Base-by-base conservation (phyloP, 495 filamentous ascomycete genomes). In the Penicillium bovifimosum region DNA sequence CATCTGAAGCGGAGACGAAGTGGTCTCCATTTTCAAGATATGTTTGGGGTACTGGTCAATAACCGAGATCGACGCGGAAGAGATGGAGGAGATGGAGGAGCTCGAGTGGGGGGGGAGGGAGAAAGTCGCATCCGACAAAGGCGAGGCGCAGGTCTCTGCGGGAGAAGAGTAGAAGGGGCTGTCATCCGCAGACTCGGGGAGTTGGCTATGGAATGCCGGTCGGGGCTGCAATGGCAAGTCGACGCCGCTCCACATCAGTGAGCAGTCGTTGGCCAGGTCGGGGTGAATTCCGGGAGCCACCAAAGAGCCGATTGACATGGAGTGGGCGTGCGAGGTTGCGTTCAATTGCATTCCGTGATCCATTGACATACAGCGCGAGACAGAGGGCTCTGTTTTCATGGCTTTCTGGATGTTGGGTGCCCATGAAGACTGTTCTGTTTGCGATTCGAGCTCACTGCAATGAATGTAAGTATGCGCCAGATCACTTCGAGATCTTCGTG, bases 231-330 rank as follows among this genome's bases (percentile, higher is more conserved):
- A 54, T 31, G 63, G 66, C 48, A 74, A 50, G 20, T 71, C 68
- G 59, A 74, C 61, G 26, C 66, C 63, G 26, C 55, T 66, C 73
- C 73, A 76, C 53, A 70, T 58, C 47, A 73, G 18, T n/a, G 65
- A 58, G 54, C 63, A 65, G 51, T 71, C 67, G 41, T 55, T 59
- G 33, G 66, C 47, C n/a, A 76, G 60, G 10, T 75, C 72, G 1
- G 68, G 67, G 40, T 74, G 71, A 29, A 78, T 69, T 9, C 63
- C 68, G 2, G 68, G 67, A 16, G 67, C 73, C 33, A 78, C 70
- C 16, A 77, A 52, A 7, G 75, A 68, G 28, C 64, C 71, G 17
- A 76, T 70, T n/a, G 72, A 75, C 68, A 77, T 75, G 31, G 76
- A 61, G 34, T 62, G 68, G 4, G 64, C 47, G 42, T 65, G 61